Base-by-base conservation (phyloP, 2,329 filamentous ascomycete genomes). In the Penicillium sp. region DNA sequence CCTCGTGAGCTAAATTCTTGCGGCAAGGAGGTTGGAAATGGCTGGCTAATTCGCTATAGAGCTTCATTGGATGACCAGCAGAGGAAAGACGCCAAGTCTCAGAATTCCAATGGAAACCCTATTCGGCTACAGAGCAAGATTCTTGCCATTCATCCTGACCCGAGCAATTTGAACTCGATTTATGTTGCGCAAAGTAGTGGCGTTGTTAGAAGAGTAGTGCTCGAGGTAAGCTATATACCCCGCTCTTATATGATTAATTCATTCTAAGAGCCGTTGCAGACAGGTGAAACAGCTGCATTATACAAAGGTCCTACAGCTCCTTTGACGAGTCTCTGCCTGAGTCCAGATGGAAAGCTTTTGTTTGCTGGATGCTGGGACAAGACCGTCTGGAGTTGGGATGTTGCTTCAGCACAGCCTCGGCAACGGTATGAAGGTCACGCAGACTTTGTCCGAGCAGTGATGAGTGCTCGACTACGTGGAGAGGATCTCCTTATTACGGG, bases 331-430 rank as follows among this genome's bases (percentile, higher is more conserved):
- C 76, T 96, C 27, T 86, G 89, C 16, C 80, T 91, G 35, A 87
- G 86, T 14, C 72, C 79, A 4, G 77, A 77, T 26, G 81, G 80
- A 58, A 89, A 83, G 1, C 71, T 97, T 11, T 53, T 78, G 26
- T 97, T 92, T 73, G 92, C 92, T 25, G 93, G 93, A 33, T 95
- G 88, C 58, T 99, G 95, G 95, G 93, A 99, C 77, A 96, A 96
- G 77, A 83, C 86, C 21, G 84, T 98, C 57, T 96, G 92, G 88
- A 90, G 89, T 31, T 97, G 92, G 90, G 83, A 90, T 67, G 78
- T 88, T 31, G 78, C 81, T 19, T 85, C 85, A 3, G 80, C 79
- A 44, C 72, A 79, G 29, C 76, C 79, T 1, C 80, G 78, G n/a
- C 82, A 78, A 60, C 87, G 81, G 62, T 92, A 88, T 65, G 83